A percentile compares a stretch with the other conserved stretches of the same genome.
Conservation (phyloP, 192 early-diverging fungal species). For the Chytriomyces confervae region DNA sequence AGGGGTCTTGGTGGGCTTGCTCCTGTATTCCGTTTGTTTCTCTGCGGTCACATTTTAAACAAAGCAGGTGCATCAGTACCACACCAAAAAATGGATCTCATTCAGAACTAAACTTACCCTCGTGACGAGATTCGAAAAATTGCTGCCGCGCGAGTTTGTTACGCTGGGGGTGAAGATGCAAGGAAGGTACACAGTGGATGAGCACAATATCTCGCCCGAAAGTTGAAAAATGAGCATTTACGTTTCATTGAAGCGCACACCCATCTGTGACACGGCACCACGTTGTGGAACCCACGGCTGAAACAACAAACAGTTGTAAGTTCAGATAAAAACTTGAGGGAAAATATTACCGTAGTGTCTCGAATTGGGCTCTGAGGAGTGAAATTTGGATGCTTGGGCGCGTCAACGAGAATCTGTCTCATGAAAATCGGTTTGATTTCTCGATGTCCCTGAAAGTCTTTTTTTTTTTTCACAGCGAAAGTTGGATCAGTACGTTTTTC, state of each 20-base stretch:
- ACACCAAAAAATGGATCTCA: no score
- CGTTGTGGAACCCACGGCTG: conserved; percentile 44
- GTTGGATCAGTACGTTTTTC: conserved; percentile 4
- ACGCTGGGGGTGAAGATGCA: not conserved
- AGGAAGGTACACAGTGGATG: not conserved
- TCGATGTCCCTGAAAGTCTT: conserved; percentile 56
- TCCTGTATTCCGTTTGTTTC: no score
- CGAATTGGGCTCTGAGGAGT: conserved; percentile 29
- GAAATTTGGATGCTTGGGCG: conserved; percentile 51
- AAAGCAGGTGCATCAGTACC: not conserved
- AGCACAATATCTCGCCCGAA: no score
- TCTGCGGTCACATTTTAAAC: no score
- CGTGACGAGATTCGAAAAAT: conserved; percentile 7
- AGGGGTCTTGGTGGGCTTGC: no score
- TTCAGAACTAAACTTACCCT: not conserved
- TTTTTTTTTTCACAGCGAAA: not conserved
- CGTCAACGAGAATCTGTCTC: conserved; percentile 46
- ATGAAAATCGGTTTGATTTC: conserved; percentile 61
- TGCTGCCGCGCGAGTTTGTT: not conserved
- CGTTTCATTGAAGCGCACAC: conserved; percentile 58
- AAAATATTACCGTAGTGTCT: conserved; percentile 38
- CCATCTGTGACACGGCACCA: conserved; percentile 27
- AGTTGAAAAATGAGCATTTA: not conserved
- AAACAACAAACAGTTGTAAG: not conserved
- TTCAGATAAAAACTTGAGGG: not conserved